Evolutionary conservation across 495 filamentous ascomycete species (phyloP).

Genomic region (Endocarpon pusillum): DNA sequence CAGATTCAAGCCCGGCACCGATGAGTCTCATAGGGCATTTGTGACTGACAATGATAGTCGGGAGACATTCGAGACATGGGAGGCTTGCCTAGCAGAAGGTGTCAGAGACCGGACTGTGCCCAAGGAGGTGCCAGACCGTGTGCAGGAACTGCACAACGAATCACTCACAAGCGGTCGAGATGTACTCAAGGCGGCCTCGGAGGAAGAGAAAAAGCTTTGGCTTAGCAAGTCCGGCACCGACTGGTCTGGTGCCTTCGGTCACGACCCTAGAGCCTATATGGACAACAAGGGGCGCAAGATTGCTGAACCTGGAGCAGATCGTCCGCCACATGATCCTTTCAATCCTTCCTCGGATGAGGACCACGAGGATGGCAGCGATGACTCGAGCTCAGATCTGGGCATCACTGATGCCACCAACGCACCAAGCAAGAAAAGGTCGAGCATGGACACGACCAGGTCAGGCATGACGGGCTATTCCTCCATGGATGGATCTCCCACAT

Average conservation of each 20-base stretch:
- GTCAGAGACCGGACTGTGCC: slow-evolving; percentile 50
- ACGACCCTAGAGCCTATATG: slow-evolving; percentile 40
- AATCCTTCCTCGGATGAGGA: slow-evolving; percentile 27
- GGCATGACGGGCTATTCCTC: slow-evolving; percentile 1
- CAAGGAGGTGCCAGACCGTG: slow-evolving; percentile 45
- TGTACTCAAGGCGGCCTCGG: slow-evolving; percentile 50
- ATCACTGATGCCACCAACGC: slow-evolving; percentile 25
- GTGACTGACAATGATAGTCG: slow-evolving; percentile 74
- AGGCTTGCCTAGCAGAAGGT: slow-evolving; percentile 74
- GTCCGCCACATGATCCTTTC: slow-evolving; percentile 39
- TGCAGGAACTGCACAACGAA: slow-evolving; percentile 60
- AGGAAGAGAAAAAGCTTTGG: slow-evolving; percentile 61
- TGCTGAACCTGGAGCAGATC: slow-evolving; percentile 36
- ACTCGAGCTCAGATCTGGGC: slow-evolving; percentile 23
- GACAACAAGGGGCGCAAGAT: slow-evolving; percentile 31
- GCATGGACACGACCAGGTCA: slow-evolving; percentile 1
- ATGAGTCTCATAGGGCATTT: slow-evolving; percentile 69
- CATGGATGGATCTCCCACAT: neutral
- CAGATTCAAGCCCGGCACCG: slow-evolving; percentile 76
- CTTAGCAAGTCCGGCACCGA: slow-evolving; percentile 63
- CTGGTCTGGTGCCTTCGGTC: slow-evolving; percentile 75
- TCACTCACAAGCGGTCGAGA: slow-evolving; percentile 63
- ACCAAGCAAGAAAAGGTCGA: slow-evolving; percentile 2
- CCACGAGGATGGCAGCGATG: slow-evolving; percentile 24
- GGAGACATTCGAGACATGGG: slow-evolving; percentile 89